Evolutionary conservation across 495 filamentous ascomycete genomes (phyloP), one percentile per base, ranked within the genome.

Genomic region (Lasiosphaeria miniovina): DNA sequence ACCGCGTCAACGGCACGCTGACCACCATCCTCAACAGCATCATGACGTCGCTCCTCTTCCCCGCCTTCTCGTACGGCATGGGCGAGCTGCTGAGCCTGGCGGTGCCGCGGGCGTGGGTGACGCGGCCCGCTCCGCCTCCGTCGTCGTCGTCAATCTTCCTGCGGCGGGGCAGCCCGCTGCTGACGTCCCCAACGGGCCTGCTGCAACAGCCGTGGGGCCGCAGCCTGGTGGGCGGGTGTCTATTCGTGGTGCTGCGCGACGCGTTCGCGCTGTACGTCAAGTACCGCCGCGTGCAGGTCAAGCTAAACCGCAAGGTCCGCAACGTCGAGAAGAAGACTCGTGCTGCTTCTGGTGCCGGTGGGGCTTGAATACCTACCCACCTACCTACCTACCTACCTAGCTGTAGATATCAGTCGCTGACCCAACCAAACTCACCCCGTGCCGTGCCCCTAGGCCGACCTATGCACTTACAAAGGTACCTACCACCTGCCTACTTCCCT

Each of bases 171-270:
- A 7, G 40, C 24, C 24, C 24, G 24, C 24, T 24, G 4, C 3
- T 50, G 6, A 12, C 4, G 41, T 11, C 49, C n/a, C 54, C 52
- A 0, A 74, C 80, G 7, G 86, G 90, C 1, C 75, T 93, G 24
- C 74, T 96, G 34, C 89, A 93, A 66, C 77, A 82, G 48, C 79
- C 82, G 32, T 94, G 90, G 87, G 90, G 90, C 7, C 80, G 90
- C 52, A 94, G 88, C 63, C 77, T 94, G 3, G 80, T 89, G 6
- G 90, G 90, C 11, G 90, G 90, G 0, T 93, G 89, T 69, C 75
- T 90, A 49, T 92, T 90, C 62, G 85, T 93, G 49, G 82, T 92
- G 24, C 68, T 92, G 6, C 89, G 88, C 64, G 90, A 96, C 70
- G 87, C 84, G 4, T 74, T 92, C 54, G 75, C 85, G 62, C 77